Percentiles rank a stretch among this genome's conserved stretches.
These are phyloP conservation scores for Colletotrichum theobromicola DNA, from an alignment of 2,329 filamentous ascomycete species.

Conservation along the genomic window DNA sequence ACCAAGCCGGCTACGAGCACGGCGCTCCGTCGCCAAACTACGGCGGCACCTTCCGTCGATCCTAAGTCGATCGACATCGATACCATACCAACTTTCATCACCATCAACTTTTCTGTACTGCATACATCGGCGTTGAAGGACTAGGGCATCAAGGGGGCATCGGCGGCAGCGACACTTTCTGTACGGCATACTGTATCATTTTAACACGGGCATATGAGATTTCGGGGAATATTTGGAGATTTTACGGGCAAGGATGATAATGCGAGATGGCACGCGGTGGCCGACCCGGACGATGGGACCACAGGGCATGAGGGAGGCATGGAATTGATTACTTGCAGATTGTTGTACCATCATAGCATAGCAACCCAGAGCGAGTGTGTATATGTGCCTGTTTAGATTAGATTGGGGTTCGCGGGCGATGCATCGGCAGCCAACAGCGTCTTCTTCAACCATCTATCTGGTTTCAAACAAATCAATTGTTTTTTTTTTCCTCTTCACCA, in stretches of 20 bases:
- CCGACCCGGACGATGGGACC: not conserved
- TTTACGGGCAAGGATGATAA: not conserved
- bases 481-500: not conserved
- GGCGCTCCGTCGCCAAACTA: conserved; percentile 34
- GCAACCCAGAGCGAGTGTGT: no score
- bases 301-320: not conserved
- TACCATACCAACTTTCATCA: not conserved
- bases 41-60: conserved; percentile 6
- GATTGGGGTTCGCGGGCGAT: not conserved
- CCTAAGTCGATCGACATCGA: not conserved
- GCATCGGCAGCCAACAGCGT: not conserved
- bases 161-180: not conserved
- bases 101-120: not conserved
- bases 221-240: not conserved
- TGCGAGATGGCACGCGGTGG: not conserved
- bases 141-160: not conserved
- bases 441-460: not conserved
- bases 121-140: not conserved
- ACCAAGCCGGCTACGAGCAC: conserved; percentile 32
- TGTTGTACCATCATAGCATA: not conserved
- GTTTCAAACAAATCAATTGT: not conserved
- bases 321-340: not conserved
- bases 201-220: not conserved
- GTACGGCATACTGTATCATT: not conserved
- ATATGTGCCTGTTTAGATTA: not conserved